phyloP scores from a whole-genome alignment of 495 filamentous ascomycete species.

The Aspergillus carlsbadensis region DNA sequence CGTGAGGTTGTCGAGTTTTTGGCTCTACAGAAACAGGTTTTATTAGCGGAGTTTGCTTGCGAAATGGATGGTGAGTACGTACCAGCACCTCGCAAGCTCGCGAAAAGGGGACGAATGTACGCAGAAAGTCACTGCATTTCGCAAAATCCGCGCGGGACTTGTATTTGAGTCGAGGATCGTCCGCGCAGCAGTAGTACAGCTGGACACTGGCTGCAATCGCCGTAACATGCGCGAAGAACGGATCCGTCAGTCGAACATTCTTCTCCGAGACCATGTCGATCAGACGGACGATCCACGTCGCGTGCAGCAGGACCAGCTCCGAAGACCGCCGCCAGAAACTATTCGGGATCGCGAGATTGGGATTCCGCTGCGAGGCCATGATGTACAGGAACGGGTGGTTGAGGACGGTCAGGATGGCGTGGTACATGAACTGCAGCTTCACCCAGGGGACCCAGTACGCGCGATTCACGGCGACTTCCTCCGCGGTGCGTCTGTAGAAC shows the following conservation, averaged over 20 bases:
- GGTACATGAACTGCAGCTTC: constrained; percentile 48
- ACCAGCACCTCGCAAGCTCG: constrained; percentile 40
- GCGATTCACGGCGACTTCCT: constrained; percentile 34
- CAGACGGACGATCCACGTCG: constrained; percentile 49
- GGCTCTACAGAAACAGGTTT: constrained; percentile 24
- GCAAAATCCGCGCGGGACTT: constrained; percentile 46
- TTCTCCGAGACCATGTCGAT: constrained; percentile 50
- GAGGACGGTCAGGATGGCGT: constrained; percentile 43
- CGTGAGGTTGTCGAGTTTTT: constrained; percentile 41
- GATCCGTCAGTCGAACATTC: constrained; percentile 43
- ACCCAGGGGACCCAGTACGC: constrained; percentile 48
- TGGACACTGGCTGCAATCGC: constrained; percentile 47
- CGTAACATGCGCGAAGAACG: constrained; percentile 44
- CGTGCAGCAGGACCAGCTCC: constrained; percentile 43
- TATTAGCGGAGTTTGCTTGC: too few relatives aligned
- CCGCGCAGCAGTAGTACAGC: constrained; percentile 46
- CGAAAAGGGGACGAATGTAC: constrained; percentile 40
- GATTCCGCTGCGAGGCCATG: constrained; percentile 44
- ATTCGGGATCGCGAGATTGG: constrained; percentile 46
- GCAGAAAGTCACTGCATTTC: constrained; percentile 44
- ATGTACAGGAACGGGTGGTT: constrained; percentile 51
- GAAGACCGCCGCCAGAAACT: constrained; percentile 47
- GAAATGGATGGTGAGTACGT: too few relatives aligned
- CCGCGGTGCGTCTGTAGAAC: constrained; percentile 42
- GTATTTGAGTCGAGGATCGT: constrained; percentile 41